Evolutionary conservation across 2,329 filamentous ascomycete genomes (phyloP), one percentile per base, ranked within the genome.

Genomic region (Ploettnerulaceae sp.): DNA sequence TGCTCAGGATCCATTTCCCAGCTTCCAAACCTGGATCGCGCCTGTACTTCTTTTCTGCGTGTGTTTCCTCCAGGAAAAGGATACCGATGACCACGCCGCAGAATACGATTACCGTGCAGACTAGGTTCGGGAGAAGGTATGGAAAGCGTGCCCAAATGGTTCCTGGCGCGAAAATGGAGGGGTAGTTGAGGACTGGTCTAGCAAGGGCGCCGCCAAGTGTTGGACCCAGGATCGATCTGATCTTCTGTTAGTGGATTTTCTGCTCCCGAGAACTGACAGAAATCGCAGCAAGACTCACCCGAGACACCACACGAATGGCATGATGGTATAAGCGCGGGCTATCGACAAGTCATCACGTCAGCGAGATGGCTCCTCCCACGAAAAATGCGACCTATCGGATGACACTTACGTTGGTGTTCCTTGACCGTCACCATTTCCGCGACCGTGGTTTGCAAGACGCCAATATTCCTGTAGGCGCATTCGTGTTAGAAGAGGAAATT

Each of bases 251-350:
- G 42, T 24, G 7, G 21, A 17, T 40, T 12, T 26, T 11, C 7
- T 14, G n/a, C 9, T 34, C 31, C 20, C 36, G 31, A 49, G 18
- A 38, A 39, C 25, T 36, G 47, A 45, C 35, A 34, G 28, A 44
- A 31, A 34, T 26, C 9, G 9, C 7, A 12, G 21, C 8, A 41
- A 17, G 15, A 69, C 74, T 69, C 72, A 88, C 74, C 93, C 93
- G 62, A 98, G 76, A 64, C 90, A 96, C 93, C 93, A 98, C 20
- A 97, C 88, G 64, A 95, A 89, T 5, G 93, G 93, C 89, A 98
- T 96, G 57, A 97, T 90, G 9, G 91, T 89, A 69, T 95, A 98
- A 39, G 91, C 93, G 59, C 88, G 87, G 57, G 90, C 86, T 89
- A 51, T 48, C 44, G 39, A 57, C 47, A 39, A 48, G 58, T 64